Percentiles rank a stretch among this genome's conserved stretches.
Conservation (phyloP, 805 yeast genomes). For the Kodamaea hsintzibuensis region DNA sequence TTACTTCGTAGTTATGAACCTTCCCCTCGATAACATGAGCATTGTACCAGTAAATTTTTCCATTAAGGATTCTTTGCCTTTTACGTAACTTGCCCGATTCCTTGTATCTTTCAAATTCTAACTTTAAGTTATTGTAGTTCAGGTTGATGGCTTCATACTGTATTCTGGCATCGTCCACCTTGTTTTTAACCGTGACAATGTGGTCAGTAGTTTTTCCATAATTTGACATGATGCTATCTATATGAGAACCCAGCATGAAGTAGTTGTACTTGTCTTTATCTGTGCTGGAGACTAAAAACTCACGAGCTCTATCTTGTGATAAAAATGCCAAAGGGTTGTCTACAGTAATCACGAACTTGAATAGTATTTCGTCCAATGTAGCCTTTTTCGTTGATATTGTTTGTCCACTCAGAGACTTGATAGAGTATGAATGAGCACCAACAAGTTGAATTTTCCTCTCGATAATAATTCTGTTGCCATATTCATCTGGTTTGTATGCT, state of each 20-base stretch:
- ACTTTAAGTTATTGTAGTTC: slow-evolving; percentile 30
- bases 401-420: slow-evolving; percentile 54
- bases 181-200: slow-evolving; percentile 29
- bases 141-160: slow-evolving; percentile 26
- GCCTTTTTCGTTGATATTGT: slow-evolving; percentile 60
- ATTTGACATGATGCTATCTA: slow-evolving; percentile 63
- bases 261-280: slow-evolving; percentile 70
- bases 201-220: slow-evolving; percentile 35
- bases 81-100: slow-evolving; percentile 35
- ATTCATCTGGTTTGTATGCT: slow-evolving; percentile 62
- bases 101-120: slow-evolving; percentile 33
- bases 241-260: slow-evolving; percentile 79
- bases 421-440: slow-evolving; percentile 52
- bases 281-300: slow-evolving; percentile 77
- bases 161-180: slow-evolving; percentile 25
- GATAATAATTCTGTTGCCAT: slow-evolving; percentile 67
- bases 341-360: slow-evolving; percentile 72
- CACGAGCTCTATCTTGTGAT: slow-evolving; percentile 92
- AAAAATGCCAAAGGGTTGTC: slow-evolving; percentile 90
- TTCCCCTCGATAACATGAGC: slow-evolving; percentile 31
- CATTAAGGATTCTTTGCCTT: slow-evolving; percentile 35
- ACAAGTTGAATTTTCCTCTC: slow-evolving; percentile 64
- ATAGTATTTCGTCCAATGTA: slow-evolving; percentile 67
- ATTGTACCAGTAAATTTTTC: slow-evolving; percentile 45
- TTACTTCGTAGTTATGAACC: slow-evolving; percentile 16